Percentiles rank a stretch among this genome's conserved stretches.
Evolutionary conservation across 163 green algal genomes (phyloP).

Genomic region (Scenedesmus sp.): DNA sequence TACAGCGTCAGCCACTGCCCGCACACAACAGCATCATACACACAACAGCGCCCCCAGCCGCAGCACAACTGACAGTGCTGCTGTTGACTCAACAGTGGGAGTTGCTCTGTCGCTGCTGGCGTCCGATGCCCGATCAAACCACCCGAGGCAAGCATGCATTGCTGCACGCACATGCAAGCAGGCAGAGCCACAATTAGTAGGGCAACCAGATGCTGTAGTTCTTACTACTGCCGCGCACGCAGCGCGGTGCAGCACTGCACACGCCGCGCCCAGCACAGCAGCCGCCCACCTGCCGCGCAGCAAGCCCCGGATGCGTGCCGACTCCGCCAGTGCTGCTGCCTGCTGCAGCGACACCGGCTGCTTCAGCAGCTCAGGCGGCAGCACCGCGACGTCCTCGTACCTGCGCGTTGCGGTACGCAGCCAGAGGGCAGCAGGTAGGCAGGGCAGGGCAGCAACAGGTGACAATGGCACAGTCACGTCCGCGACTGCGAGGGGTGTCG

Average conservation of each 20-base stretch:
- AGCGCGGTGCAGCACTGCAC: background rate
- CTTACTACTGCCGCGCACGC: background rate
- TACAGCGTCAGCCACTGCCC: too few relatives aligned
- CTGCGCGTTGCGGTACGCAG: too few relatives aligned
- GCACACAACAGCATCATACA: background rate
- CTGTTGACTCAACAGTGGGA: too few relatives aligned
- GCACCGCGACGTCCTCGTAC: conserved; percentile 31
- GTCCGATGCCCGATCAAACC: too few relatives aligned
- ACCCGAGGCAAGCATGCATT: too few relatives aligned
- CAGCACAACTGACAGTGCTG: too few relatives aligned
- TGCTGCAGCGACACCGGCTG: conserved; percentile 40
- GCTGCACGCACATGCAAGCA: background rate
- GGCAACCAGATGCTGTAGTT: too few relatives aligned
- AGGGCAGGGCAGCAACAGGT: too few relatives aligned
- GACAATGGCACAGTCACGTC: too few relatives aligned
- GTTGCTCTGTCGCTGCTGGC: background rate
- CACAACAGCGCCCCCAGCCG: background rate
- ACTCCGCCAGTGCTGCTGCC: conserved; percentile 3
- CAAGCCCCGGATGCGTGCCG: conserved; percentile 22
- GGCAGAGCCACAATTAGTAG: too few relatives aligned
- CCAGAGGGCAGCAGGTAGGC: too few relatives aligned
- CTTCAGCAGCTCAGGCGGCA: conserved; percentile 37
- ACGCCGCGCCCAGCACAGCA: background rate
- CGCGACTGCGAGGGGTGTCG: too few relatives aligned
- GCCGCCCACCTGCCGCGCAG: conserved; percentile 18